Base-by-base conservation (phyloP, 768 basidiomycete genomes). In the Macrolepiota dolichaula region DNA sequence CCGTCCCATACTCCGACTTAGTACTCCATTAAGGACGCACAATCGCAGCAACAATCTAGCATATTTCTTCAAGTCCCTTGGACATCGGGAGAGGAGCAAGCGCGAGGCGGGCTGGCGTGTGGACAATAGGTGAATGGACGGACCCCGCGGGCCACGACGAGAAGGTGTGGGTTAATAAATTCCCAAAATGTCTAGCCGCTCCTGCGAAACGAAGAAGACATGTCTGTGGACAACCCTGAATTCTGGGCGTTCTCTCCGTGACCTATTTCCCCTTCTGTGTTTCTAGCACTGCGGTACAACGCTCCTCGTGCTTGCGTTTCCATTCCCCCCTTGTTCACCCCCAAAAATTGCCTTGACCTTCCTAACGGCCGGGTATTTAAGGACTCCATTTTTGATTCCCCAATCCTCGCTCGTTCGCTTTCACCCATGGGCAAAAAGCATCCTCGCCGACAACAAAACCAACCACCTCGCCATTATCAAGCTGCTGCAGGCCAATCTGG, bases 131-230 rank as follows among this genome's bases (percentile, higher is more conserved):
- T 27, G 24, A 42, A n/a, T 24, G 42, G 19, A 25, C n/a, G 22
- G 29, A 27, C 19, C 32, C 32, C 15, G 17, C 35, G 29, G 13
- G 38, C 29, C 19, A 37, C 17, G 19, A 22, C 37, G 35, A 35
- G 10, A n/a, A 53, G 5, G 35, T n/a, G 35, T 19, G 57, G 6
- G 24, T 32, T 52, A 19, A 44, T 29, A 44, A 29, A 24, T 13
- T 42, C 58, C 58, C 51, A 59, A 59, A 59, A 46, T 59, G 58
- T 35, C 51, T 53, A 59, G 42, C 36, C 25, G 25, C 46, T 59
- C 29, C 35, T 32, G 56, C 53, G 58, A 42, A 17, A 32, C 29
- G 29, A 51, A 25, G 51, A 53, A 52, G 25, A 12, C 51, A 35
- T 53, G 50, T 51, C 25, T 38, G 46, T 11, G 56, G 25, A 24